phyloP scores from a whole-genome alignment of 768 basidiomycete species.

The Peribolospora kevripleyi region DNA sequence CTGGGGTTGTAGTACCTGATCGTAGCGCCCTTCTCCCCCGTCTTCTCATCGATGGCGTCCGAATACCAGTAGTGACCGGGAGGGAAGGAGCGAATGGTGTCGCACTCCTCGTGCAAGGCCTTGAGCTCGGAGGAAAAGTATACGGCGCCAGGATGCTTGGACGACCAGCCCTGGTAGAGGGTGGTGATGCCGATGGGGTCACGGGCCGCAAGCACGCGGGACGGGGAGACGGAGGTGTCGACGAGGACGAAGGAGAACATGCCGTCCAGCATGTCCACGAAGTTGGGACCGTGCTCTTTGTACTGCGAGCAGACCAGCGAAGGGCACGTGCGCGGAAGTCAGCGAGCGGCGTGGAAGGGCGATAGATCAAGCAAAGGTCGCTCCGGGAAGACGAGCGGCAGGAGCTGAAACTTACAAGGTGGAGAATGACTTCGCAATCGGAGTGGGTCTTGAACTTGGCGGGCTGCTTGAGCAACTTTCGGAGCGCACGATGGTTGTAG shows the following conservation, averaged over 20 bases:
- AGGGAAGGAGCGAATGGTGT: conserved; percentile 82
- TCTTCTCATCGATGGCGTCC: background rate
- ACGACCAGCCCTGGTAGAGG: conserved; percentile 90
- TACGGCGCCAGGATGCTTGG: conserved; percentile 49
- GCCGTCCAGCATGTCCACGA: conserved; percentile 68
- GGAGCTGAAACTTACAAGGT: conserved; percentile 34
- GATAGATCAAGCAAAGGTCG: background rate
- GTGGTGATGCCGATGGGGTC: conserved; percentile 97
- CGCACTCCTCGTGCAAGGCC: conserved; percentile 68
- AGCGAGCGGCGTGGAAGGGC: background rate
- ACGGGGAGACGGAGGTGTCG: conserved; percentile 71
- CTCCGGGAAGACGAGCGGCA: background rate
- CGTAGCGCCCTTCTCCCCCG: conserved; percentile 34
- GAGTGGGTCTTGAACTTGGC: conserved; percentile 88
- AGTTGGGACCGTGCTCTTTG: conserved; percentile 39
- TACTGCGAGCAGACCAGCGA: conserved; percentile 31
- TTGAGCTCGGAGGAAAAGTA: conserved; percentile 96
- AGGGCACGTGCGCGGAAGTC: background rate
- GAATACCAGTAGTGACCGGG: conserved; percentile 95
- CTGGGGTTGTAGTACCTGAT: conserved; percentile 64
- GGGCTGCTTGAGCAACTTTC: conserved; percentile 35
- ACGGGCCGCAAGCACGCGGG: conserved; percentile 79
- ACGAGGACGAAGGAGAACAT: conserved; percentile 97
- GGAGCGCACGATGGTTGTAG: conserved; percentile 77
- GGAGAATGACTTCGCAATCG: conserved; percentile 91